These are phyloP conservation scores for Cryphonectria carpinicola DNA, from an alignment of 2,329 filamentous ascomycete genomes.

Conservation along the genomic window DNA sequence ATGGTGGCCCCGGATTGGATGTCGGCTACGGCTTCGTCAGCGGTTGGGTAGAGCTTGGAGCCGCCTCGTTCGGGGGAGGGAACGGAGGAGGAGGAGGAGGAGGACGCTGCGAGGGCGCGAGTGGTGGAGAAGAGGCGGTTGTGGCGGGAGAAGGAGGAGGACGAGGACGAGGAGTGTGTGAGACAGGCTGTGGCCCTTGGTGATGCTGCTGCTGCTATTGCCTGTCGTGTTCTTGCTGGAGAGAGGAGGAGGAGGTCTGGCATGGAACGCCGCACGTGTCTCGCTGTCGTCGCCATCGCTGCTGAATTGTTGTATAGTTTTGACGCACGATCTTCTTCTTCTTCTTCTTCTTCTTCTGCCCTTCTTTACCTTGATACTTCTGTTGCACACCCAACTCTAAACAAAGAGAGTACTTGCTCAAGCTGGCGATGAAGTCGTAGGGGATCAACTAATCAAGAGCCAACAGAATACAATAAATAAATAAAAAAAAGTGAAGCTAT, in stretches of 20 bases:
- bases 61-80: slow-evolving; percentile 35
- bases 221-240: not conserved
- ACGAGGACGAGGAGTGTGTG: not conserved
- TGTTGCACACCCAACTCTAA: too few species aligned
- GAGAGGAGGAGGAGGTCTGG: slow-evolving; percentile 16
- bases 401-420: too few species aligned
- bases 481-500: not conserved
- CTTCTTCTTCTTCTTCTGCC: not conserved
- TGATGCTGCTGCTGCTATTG: not conserved
- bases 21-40: slow-evolving; percentile 72
- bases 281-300: slow-evolving; percentile 22
- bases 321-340: not conserved
- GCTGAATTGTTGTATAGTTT: not conserved
- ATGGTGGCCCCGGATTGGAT: slow-evolving; percentile 71
- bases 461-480: not conserved
- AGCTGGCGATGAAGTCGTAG: too few species aligned
- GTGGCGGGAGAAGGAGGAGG: not conserved
- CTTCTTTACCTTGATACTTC: too few species aligned
- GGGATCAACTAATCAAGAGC: not conserved
- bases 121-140: slow-evolving; percentile 21
- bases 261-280: slow-evolving; percentile 25
- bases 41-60: slow-evolving; percentile 57
- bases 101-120: slow-evolving; percentile 4
- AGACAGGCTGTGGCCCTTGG: slow-evolving; percentile 11
- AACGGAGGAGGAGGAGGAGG: not conserved